Conservation (phyloP, 441 rosid genomes). For the Isatis lusitanica region DNA sequence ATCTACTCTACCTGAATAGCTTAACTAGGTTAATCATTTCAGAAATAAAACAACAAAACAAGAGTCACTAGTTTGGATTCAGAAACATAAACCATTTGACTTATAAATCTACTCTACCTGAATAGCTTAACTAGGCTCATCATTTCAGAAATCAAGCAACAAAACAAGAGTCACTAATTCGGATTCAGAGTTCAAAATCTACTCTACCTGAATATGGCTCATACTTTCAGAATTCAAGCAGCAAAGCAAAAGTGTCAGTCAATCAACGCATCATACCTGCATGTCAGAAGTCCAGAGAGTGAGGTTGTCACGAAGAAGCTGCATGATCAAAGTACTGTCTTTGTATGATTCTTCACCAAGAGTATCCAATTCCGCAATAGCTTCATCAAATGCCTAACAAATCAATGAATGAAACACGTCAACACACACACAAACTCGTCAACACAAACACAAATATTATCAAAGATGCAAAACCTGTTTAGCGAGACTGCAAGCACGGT, state of each 20-base stretch:
- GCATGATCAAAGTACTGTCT: conserved; percentile 72
- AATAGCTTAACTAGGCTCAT: neutral
- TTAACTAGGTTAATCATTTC: neutral
- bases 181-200: neutral
- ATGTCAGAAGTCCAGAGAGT: conserved; percentile 74
- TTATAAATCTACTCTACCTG: neutral
- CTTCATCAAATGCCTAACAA: conserved; percentile 53
- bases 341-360: conserved; percentile 72
- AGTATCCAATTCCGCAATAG: conserved; percentile 67
- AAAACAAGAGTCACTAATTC: neutral
- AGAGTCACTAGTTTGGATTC: neutral
- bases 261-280: conserved; percentile 41
- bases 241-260: neutral
- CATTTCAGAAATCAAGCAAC: neutral
- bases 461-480: conserved; percentile 47
- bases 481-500: conserved; percentile 71
- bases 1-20: neutral
- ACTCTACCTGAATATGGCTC: too few relatives aligned
- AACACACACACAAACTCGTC: neutral
- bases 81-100: neutral
- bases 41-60: neutral
- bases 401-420: conserved; percentile 8
- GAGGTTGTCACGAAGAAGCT: conserved; percentile 70
- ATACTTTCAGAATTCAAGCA: neutral
- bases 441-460: neutral